phyloP scores from a whole-genome alignment of 169 alveolate species.

The Plasmodium billcollinsi region DNA sequence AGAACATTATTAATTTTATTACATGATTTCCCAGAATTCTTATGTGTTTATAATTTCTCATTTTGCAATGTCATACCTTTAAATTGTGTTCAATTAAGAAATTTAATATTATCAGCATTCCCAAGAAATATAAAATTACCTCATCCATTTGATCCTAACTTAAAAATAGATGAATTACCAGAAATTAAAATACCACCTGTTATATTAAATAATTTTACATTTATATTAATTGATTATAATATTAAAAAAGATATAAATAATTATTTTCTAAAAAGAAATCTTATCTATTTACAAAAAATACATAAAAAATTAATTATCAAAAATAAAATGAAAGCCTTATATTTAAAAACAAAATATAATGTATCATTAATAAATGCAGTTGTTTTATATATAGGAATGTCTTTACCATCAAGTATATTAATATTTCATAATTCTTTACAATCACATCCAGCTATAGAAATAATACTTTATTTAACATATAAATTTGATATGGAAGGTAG shows the following conservation, averaged over 20 bases:
- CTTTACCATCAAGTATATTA: conserved; percentile 50
- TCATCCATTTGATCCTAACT: conserved; percentile 89
- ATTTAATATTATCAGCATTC: conserved; percentile 92
- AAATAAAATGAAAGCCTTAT: conserved; percentile 77
- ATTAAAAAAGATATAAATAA: conserved; percentile 72
- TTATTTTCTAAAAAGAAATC: conserved; percentile 46
- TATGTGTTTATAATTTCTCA: conserved; percentile 92
- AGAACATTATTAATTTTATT: conserved; percentile 91
- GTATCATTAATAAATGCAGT: conserved; percentile 87
- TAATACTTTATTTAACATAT: conserved; percentile 84
- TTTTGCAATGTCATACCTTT: conserved; percentile 92
- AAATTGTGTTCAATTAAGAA: conserved; percentile 92
- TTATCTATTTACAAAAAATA: conserved; percentile 40
- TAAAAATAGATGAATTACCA: conserved; percentile 92
- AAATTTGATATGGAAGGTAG: conserved; percentile 91
- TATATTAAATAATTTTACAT: conserved; percentile 77
- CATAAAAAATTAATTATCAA: conserved; percentile 78
- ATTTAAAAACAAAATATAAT: conserved; percentile 83
- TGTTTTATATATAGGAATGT: conserved; percentile 86
- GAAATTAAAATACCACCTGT: conserved; percentile 91
- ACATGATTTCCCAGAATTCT: conserved; percentile 97
- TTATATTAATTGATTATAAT: conserved; percentile 76
- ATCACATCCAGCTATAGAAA: conserved; percentile 83
- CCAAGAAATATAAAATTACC: conserved; percentile 92
- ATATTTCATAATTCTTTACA: conserved; percentile 32